phyloP scores from a whole-genome alignment of 1,139 yeast species.

The Candida mesenterica region DNA sequence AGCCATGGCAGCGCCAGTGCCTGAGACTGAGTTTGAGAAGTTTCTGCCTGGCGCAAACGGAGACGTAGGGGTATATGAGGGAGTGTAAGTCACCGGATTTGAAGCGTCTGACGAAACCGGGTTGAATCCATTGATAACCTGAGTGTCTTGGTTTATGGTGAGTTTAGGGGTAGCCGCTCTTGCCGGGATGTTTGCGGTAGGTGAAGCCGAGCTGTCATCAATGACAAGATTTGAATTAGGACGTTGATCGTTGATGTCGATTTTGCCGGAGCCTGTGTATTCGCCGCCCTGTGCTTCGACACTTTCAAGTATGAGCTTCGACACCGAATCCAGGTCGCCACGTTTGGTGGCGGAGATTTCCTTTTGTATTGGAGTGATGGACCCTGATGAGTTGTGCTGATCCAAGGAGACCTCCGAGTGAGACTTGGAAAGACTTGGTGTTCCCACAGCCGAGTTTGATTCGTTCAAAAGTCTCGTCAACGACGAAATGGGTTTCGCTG shows the following conservation, averaged over 20 bases:
- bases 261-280: too few species aligned
- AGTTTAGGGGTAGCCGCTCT: background rate
- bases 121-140: slow-evolving; percentile 21
- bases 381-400: slow-evolving; percentile 14
- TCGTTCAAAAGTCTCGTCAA: slow-evolving; percentile 44
- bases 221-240: background rate
- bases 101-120: slow-evolving; percentile 13
- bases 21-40: slow-evolving; percentile 14
- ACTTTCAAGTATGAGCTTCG: too few species aligned
- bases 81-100: slow-evolving; percentile 4
- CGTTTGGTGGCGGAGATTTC: slow-evolving; percentile 15
- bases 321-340: slow-evolving; percentile 13
- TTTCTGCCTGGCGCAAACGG: slow-evolving; percentile 19
- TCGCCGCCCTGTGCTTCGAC: too few species aligned
- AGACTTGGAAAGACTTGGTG: slow-evolving; percentile 27
- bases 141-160: slow-evolving; percentile 8
- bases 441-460: slow-evolving; percentile 27
- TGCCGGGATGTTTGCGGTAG: background rate
- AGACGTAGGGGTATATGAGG: slow-evolving; percentile 18
- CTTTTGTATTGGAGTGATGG: slow-evolving; percentile 14
- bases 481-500: slow-evolving; percentile 29
- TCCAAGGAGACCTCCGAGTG: slow-evolving; percentile 24
- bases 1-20: slow-evolving; percentile 6
- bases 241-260: too few species aligned
- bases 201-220: background rate